Evolutionary conservation across 345 rosid genomes (phyloP), one percentile per base, ranked within the genome.

Genomic region (Citrus australasica): DNA sequence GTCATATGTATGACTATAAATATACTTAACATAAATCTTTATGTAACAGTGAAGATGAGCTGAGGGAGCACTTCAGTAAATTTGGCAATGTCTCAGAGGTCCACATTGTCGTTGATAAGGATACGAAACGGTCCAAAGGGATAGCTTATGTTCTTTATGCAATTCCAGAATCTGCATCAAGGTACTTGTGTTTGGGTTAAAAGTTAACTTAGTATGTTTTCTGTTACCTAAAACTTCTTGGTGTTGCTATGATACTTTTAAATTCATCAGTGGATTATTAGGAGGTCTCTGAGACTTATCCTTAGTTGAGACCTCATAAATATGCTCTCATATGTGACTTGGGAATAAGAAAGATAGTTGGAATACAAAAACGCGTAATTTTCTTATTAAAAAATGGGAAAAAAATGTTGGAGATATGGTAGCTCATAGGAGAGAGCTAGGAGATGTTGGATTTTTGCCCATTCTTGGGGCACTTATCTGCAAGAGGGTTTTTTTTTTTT

Each of bases 61-160:
- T 96, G 82, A 89, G 78, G 82, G 97, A 92, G 79, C 90, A 85
- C 76, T 96, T 94, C 76, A 78, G 85, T 79, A 79, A 79, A 71
- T 89, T 81, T 77, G 99, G 99, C 46, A 85, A 87, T 21, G 74
- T 92, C 76, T 84, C 89, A 10, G 85, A 90, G 82, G 98, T 92
- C 79, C 98, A 94, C 82, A 78, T 96, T 82, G 97, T 96, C 79
- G 86, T 94, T 73, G 94, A 96, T 82, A 94, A 89, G 85, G 95
- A 89, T 85, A 96, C 97, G 40, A 96, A 92, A 84, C 87, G 92
- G 71, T 92, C 99, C 73, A 96, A 87, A 80, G 99, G 99, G 82
- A 72, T 94, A 73, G 98, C 99, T 73, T 95, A 89, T 38, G 63
- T 95, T 82, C 91, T 81, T 76, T 95, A 87, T 73, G 68, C 85